Percentiles rank a stretch among this genome's conserved stretches.
phyloP scores from a whole-genome alignment of 495 filamentous ascomycete species.

The Podospora pseudopauciseta region DNA sequence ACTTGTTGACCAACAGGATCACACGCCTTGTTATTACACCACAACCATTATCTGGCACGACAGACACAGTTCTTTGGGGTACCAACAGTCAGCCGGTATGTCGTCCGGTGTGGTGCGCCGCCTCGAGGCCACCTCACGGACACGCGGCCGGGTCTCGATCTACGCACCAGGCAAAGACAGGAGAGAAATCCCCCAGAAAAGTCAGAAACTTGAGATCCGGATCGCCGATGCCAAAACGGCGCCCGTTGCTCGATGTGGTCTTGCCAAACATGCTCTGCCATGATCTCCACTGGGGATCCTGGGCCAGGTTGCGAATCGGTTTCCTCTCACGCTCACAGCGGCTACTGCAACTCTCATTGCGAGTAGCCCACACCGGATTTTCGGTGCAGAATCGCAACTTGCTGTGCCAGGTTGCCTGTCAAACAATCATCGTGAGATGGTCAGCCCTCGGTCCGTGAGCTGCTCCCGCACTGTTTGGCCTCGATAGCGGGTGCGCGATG shows the following conservation, averaged over 20 bases:
- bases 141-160: constrained; percentile 2
- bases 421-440: constrained; percentile 11
- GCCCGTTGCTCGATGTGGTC: constrained; percentile 28
- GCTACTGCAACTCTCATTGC: constrained; percentile 6
- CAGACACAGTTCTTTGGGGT: not conserved
- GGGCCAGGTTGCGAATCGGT: constrained; percentile 22
- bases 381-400: constrained; percentile 28
- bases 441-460: constrained; percentile 13
- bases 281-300: constrained; percentile 31
- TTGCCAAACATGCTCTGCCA: constrained; percentile 37
- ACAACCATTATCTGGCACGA: not conserved
- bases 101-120: not conserved
- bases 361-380: constrained; percentile 25
- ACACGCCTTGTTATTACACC: not conserved
- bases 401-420: constrained; percentile 29
- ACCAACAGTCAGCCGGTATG: not conserved
- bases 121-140: not conserved
- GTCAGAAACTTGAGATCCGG: constrained; percentile 24
- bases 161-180: constrained; percentile 24
- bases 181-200: constrained; percentile 4
- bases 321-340: constrained; percentile 20
- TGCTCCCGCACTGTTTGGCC: constrained; percentile 4
- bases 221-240: constrained; percentile 34
- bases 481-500: not conserved
- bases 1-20: no score